Conservation (phyloP, 2,329 filamentous ascomycete species). For the Alternaria rosae region DNA sequence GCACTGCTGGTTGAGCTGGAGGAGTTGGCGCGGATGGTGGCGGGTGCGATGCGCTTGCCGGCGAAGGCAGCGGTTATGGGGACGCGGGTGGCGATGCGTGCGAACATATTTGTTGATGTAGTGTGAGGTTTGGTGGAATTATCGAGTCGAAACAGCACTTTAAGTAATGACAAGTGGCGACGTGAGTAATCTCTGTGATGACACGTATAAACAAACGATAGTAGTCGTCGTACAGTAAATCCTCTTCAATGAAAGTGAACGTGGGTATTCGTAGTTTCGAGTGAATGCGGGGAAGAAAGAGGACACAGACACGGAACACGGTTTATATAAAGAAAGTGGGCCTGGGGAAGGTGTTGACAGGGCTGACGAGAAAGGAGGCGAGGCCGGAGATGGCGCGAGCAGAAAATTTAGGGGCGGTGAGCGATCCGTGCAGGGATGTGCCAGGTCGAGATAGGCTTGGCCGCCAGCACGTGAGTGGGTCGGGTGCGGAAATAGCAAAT, state of each 20-base stretch:
- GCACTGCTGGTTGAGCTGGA: conserved; percentile 30
- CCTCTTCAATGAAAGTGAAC: conserved; percentile 5
- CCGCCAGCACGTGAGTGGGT: background rate
- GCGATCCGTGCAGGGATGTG: conserved; percentile 21
- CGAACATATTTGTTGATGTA: conserved; percentile 22
- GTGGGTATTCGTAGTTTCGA: background rate
- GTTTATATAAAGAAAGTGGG: conserved; percentile 26
- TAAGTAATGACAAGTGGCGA: conserved; percentile 2
- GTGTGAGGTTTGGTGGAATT: background rate
- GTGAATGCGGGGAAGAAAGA: conserved; percentile 17
- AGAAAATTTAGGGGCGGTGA: conserved; percentile 25
- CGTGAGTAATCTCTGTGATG: background rate
- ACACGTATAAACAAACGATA: conserved; percentile 12
- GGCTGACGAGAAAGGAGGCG: conserved; percentile 15
- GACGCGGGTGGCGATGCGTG: conserved; percentile 30
- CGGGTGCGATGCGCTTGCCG: conserved; percentile 28
- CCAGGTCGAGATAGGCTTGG: conserved; percentile 4
- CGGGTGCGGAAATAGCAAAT: background rate
- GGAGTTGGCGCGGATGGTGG: conserved; percentile 42
- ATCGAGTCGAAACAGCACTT: background rate
- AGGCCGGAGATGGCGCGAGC: conserved; percentile 2
- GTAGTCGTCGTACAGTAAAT: background rate
- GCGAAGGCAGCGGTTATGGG: conserved; percentile 31
- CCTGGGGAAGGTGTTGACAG: conserved; percentile 1
- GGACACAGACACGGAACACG: conserved; percentile 3